Evolutionary conservation across 2,329 filamentous ascomycete species (phyloP), one percentile per base, ranked within the genome.

Genomic region (Aspergillus sp.): DNA sequence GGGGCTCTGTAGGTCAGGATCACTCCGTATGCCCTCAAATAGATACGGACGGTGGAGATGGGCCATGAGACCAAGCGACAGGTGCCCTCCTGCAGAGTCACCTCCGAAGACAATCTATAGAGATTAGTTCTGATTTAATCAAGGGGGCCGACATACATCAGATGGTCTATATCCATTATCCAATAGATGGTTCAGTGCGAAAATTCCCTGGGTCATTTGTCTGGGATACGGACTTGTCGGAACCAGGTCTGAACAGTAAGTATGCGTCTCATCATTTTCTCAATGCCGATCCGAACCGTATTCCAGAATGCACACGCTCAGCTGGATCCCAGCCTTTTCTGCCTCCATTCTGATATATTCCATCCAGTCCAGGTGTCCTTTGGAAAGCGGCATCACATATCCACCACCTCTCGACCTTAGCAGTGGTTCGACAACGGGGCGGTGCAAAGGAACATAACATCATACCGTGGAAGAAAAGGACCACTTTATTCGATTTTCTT

Each of bases 341-440:
- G 57, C 57, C 48, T 64, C 58, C 2, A 55, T 52, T 15, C 47
- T 49, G 4, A 64, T 26, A 60, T 64, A 48, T 15, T 48, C 60
- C 60, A 66, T 63, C 65, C 65, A 67, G 20, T 65, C 56, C n/a
- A 66, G 53, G 55, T 65, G 61, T 0, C 56, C 65, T 41, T 53
- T 20, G 6, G 57, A 65, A 26, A 67, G 53, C n/a, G 65, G 62
- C 62, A 67, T 65, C 12, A 65, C 64, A 57, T 67, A 67, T 6
- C 64, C 65, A 5, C 64, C 65, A 22, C 64, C 65, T 66, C 24
- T 24, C 3, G 8, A 22, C 7, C 12, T 49, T 20, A 49, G 34
- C 34, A 5, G 32, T 8, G 13, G 18, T n/a, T 32, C 5, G 15
- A 5, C 9, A 49, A 24, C 5, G n/a, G 41, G 18, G 22, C 32